Evolutionary conservation across 768 basidiomycete genomes (phyloP).

Genomic region (Mycena vitilis): DNA sequence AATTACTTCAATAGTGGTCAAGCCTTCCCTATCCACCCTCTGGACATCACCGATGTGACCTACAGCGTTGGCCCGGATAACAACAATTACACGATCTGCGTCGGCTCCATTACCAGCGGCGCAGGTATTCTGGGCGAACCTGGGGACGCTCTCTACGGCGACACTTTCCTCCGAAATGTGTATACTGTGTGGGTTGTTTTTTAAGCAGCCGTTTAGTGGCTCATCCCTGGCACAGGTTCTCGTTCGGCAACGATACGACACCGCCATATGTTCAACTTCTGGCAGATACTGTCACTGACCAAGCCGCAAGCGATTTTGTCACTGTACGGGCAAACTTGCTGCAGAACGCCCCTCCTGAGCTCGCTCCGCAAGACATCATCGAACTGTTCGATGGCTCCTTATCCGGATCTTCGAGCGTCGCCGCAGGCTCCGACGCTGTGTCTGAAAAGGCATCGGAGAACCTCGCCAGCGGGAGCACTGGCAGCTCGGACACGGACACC

Average conservation of each 20-base stretch:
- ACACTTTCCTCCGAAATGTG: conserved; percentile 59
- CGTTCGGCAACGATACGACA: conserved; percentile 53
- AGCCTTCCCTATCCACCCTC: conserved; percentile 55
- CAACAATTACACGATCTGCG: conserved; percentile 52
- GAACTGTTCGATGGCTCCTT: conserved; percentile 29
- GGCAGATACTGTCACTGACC: conserved; percentile 47
- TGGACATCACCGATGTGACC: conserved; percentile 52
- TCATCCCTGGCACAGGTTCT: conserved; percentile 44
- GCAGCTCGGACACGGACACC: conserved; percentile 25
- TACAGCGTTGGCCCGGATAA: conserved; percentile 41
- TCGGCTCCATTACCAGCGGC: conserved; percentile 47
- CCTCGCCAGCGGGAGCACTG: conserved; percentile 16
- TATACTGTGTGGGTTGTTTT: conserved; percentile 52
- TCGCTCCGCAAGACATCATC: conserved; percentile 42
- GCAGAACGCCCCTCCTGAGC: conserved; percentile 40
- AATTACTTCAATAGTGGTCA: conserved; percentile 40
- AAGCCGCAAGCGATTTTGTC: conserved; percentile 47
- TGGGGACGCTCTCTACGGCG: conserved; percentile 55
- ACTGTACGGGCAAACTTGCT: conserved; percentile 43
- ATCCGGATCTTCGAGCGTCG: background rate
- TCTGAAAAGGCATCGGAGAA: conserved; percentile 21
- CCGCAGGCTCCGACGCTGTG: conserved; percentile 13
- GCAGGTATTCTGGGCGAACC: conserved; percentile 37
- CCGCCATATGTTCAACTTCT: conserved; percentile 56
- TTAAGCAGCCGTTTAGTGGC: no score